Evolutionary conservation across 2,329 filamentous ascomycete genomes (phyloP), one percentile per base, ranked within the genome.

Genomic region (Pyrenophora teres): DNA sequence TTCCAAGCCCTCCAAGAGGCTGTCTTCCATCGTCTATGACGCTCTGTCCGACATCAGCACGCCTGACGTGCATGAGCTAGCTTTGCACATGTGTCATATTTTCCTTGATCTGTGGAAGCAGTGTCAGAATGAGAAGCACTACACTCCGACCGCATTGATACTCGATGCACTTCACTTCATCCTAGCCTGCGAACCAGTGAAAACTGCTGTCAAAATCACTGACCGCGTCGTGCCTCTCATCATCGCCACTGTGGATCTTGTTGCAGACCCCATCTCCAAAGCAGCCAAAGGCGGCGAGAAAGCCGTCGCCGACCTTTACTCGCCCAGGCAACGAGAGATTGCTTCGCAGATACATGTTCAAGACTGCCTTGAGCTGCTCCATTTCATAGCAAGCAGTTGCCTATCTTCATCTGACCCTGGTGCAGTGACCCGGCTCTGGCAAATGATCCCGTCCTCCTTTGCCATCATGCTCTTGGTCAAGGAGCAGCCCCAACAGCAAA

Each of bases 1-100:
- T 1, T 88, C 88, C 0, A 77, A 83, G 37, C 59, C 61, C 3
- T 38, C 60, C 12, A 65, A 63, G 41, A 87, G 85, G 0, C 77
- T 92, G 6, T 84, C 88, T 0, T 84, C 88, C 3, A 78, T 86
- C 18, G 81, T 92, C 25, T 82, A 90, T 46, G 84, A 89, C 56
- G 82, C 81, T 38, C 73, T 93, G n/a, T 83, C 87, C 0, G 68
- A 86, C 55, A 44, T 78, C 73, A 40, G 76, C 69, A 47, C 76
- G 67, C 46, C 79, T 76, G 52, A 82, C 76, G 41, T 78, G 75
- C 72, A 83, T 75, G 67, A 75, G 41, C 77, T 89, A 3, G 81
- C 88, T 1, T 76, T 87, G 8, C 83, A 86, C 53, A 86, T 92
- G 57, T 85, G 84, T 43, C 78, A 83, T 41, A 76, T 85, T 25